These are phyloP conservation scores for Cichorium intybus DNA, from an alignment of 140 eudicot species.

Conservation along the genomic window DNA sequence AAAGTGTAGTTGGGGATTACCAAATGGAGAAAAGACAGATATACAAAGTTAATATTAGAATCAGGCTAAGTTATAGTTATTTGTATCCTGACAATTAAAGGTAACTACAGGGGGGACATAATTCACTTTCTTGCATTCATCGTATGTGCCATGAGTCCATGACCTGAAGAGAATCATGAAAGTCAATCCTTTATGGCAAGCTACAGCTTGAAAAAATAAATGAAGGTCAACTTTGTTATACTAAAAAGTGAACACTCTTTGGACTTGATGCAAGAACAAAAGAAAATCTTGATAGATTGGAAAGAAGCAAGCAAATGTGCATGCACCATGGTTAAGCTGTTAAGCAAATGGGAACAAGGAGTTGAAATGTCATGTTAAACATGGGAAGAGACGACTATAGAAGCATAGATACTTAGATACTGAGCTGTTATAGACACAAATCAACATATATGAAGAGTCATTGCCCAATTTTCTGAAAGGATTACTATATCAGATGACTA, in stretches of 20 bases:
- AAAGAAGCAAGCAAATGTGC: background rate
- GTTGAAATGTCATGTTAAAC: background rate
- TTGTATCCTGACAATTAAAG: too few relatives aligned
- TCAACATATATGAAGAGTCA: background rate
- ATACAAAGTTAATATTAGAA: too few relatives aligned
- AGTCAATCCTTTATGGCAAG: too few relatives aligned
- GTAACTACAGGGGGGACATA: too few relatives aligned
- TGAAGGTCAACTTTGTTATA: too few relatives aligned
- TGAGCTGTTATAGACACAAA: slow-evolving; percentile 4
- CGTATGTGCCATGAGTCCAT: too few relatives aligned
- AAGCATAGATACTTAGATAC: background rate
- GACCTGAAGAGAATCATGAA: too few relatives aligned
- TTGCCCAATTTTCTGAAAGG: background rate
- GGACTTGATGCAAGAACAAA: slow-evolving; percentile 1
- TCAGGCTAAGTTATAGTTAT: too few relatives aligned
- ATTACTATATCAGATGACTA: background rate
- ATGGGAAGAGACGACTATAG: background rate
- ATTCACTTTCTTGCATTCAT: too few relatives aligned
- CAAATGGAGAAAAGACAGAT: background rate
- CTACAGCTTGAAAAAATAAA: too few relatives aligned
- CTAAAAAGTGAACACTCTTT: background rate
- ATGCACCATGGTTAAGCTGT: background rate
- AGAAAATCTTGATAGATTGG: background rate
- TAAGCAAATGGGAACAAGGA: background rate
- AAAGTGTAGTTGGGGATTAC: background rate